phyloP scores from a whole-genome alignment of 176 grass and related monocot species.

The Rhynchospora breviuscula region DNA sequence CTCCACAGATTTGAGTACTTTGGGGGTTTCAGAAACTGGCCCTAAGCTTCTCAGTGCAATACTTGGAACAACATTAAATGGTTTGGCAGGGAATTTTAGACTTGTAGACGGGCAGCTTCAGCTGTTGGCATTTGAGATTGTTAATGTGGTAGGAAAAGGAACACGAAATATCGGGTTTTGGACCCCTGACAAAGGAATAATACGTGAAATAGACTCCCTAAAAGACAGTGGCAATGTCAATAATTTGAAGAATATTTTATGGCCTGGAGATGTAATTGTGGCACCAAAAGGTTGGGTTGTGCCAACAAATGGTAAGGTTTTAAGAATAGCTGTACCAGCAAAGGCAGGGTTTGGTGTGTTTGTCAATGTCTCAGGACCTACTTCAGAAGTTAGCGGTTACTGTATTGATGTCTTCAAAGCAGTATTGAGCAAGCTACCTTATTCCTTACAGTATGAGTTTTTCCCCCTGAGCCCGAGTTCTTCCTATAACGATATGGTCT shows the following conservation, averaged over 20 bases:
- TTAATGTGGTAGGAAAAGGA: constrained; percentile 59
- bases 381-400: constrained; percentile 36
- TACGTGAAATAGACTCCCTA: background rate
- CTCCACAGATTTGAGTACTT: constrained; percentile 37
- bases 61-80: constrained; percentile 35
- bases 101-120: constrained; percentile 59
- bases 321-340: constrained; percentile 48
- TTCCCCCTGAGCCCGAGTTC: background rate
- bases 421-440: constrained; percentile 36
- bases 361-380: constrained; percentile 24
- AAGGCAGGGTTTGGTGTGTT: constrained; percentile 69
- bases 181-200: constrained; percentile 35
- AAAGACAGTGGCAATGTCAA: background rate
- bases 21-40: constrained; percentile 49
- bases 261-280: constrained; percentile 28
- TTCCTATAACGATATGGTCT: constrained; percentile 41
- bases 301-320: constrained; percentile 26
- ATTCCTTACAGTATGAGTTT: constrained; percentile 29
- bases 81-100: constrained; percentile 59
- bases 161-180: constrained; percentile 50
- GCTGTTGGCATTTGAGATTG: constrained; percentile 45
- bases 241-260: constrained; percentile 36
- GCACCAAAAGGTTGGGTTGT: constrained; percentile 56
- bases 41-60: constrained; percentile 30
- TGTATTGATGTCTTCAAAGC: constrained; percentile 69